These are phyloP conservation scores for Hypoxylon cercidicola DNA, from an alignment of 495 filamentous ascomycete genomes.

Conservation along the genomic window DNA sequence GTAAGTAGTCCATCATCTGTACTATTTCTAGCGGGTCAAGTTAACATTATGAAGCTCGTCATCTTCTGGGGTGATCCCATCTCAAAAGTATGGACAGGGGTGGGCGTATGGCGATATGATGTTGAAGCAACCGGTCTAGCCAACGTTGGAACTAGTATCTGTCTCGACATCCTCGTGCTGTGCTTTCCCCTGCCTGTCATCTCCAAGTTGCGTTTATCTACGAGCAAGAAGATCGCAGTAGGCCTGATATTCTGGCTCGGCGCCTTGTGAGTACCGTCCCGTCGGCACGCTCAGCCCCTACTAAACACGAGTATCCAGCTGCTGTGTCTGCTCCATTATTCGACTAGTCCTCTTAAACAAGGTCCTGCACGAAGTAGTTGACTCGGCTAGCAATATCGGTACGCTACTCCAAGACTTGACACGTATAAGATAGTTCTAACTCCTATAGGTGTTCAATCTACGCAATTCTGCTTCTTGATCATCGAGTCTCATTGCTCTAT, in stretches of 20 bases:
- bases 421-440: background rate
- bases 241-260: constrained; percentile 44
- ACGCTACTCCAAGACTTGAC: background rate
- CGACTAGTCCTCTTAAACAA: constrained; percentile 31
- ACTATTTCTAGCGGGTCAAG: background rate
- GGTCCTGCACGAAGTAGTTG: background rate
- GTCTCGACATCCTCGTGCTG: constrained; percentile 37
- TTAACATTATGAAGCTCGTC: background rate
- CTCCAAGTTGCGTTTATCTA: constrained; percentile 23
- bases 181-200: constrained; percentile 40
- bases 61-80: background rate
- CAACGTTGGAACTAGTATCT: too few species aligned
- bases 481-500: constrained; percentile 45
- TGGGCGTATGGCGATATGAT: too few species aligned
- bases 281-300: background rate
- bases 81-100: too few species aligned
- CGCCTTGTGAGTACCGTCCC: constrained; percentile 35
- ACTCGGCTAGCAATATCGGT: constrained; percentile 2
- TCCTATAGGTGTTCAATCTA: constrained; percentile 8
- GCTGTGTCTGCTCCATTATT: constrained; percentile 34
- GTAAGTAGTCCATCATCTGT: background rate
- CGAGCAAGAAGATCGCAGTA: constrained; percentile 31
- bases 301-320: constrained; percentile 21
- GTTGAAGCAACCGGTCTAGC: too few species aligned
- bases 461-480: constrained; percentile 29